Base-by-base conservation (phyloP, 805 yeast species). In the Suhomyces prunicola region DNA sequence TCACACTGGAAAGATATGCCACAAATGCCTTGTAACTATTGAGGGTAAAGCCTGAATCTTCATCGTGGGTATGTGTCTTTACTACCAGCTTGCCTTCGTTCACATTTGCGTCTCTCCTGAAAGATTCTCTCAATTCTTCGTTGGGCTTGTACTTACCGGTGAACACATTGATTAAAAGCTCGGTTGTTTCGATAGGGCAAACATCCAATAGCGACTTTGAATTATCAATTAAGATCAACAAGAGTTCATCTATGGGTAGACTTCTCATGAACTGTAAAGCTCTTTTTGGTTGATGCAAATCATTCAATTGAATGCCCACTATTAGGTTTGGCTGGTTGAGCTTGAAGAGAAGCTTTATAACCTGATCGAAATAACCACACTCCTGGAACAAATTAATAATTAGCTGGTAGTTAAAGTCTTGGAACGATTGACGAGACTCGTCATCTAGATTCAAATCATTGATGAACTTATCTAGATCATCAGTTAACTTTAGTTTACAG, bases 121-220 rank as follows among this genome's bases (percentile, higher is more conserved):
- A 47, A 12, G 50, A 40, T 6, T 41, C 52, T 36, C 39, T 50
- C 44, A 36, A 42, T 35, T 52, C 57, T 19, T 61, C 60, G 8
- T 52, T 56, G 7, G 90, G 87, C 27, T 70, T 73, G 65, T 86
- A 93, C 51, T 82, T 84, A 0, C 97, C 97, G 0, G 98, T 93
- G 65, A 93, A 94, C 0, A 93, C 87, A 27, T 88, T 87, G 48
- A 94, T 91, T 53, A 93, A 73, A 36, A 94, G 69, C 29, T 86
- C 86, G 1, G 97, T 91, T 0, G 96, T 87, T 52, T 87, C 90
- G 53, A 87, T 80, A 0, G 98, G 97, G 39, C 83, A 70, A 46
- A 76, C 65, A 36, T 87, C 88, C 47, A 93, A 73, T 27, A 93
- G 70, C 1, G 70, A 62, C 54, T 88, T 84, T 3, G 93, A 85